Base-by-base conservation (phyloP, 2,329 filamentous ascomycete genomes). In the Zelopaecilomyces penicillatus region DNA sequence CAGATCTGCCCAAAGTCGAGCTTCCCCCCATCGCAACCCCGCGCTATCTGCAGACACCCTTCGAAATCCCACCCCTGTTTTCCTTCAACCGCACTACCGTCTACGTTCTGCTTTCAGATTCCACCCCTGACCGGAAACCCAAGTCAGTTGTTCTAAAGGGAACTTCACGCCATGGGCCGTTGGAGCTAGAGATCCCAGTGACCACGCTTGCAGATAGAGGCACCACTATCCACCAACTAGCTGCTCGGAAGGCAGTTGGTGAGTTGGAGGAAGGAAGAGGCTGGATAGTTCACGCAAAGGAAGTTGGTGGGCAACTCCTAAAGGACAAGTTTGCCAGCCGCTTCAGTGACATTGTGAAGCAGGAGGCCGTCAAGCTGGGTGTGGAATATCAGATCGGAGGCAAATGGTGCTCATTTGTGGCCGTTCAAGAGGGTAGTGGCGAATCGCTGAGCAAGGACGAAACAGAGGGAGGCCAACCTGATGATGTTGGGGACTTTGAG, bases 371-470 rank as follows among this genome's bases (percentile, higher is more conserved):
- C 1, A 67, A 76, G 0, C 66, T 88, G 0, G 83, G 84, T 0
- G 70, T 81, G 9, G 68, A 72, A 45, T 86, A 78, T 54, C 82
- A 86, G 53, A 75, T 88, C 6, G 76, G 73, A 3, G 77, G 82
- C 1, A 84, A 82, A 56, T 85, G 79, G 75, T 85, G 79, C 54
- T 85, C 82, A 0, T 89, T 88, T 50, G 78, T 88, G 3, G 85
- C 85, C 2, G 69, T 85, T 2, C 70, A 82, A 49, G 65, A 69
- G 6, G 61, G 67, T 1, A 46, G 39, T 5, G 44, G 42, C 4
- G 44, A 9, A 5, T 29, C 11, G 1, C 28, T 19, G 4, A 9
- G n/a, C 6, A 29, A 46, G 0, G 12, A 49, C 3, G 8, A 30
- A 5, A 7, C 6, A 11, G 29, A 37, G 9, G 38, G 6, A 9